phyloP scores from a whole-genome alignment of 2,329 filamentous ascomycete species.

The Gliomastix tumulicola region DNA sequence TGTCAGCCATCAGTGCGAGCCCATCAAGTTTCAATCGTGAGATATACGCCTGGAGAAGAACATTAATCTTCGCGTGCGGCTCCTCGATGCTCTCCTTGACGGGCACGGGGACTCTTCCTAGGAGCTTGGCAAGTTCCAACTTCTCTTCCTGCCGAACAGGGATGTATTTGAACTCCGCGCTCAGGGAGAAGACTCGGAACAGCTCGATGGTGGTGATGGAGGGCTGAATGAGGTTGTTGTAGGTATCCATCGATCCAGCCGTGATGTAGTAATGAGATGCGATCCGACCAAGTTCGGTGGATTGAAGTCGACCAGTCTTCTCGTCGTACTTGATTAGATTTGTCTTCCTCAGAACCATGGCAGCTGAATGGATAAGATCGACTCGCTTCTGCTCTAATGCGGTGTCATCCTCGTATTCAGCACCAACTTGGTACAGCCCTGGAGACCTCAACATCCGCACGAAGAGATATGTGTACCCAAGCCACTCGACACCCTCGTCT shows the following conservation, averaged over 20 bases:
- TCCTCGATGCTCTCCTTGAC: conserved; percentile 98
- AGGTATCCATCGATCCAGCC: conserved; percentile 91
- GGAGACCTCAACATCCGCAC: conserved; percentile 96
- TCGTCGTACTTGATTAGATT: conserved; percentile 93
- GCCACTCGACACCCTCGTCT: conserved; percentile 97
- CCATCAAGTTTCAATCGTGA: conserved; percentile 91
- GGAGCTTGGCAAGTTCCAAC: conserved; percentile 84
- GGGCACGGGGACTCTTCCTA: conserved; percentile 85
- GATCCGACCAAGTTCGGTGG: conserved; percentile 90
- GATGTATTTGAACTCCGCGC: conserved; percentile 98
- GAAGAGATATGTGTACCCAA: conserved; percentile 96
- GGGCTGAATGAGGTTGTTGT: conserved; percentile 91
- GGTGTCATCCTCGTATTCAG: conserved; percentile 90
- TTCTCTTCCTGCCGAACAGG: conserved; percentile 97
- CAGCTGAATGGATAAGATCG: conserved; percentile 94
- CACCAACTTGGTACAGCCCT: conserved; percentile 88
- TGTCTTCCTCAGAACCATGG: conserved; percentile 77
- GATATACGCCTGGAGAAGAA: conserved; percentile 92
- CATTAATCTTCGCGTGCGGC: conserved; percentile 95
- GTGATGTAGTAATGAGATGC: conserved; percentile 99
- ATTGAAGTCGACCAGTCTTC: conserved; percentile 79
- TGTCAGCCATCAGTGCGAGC: conserved; percentile 91
- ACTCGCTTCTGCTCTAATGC: conserved; percentile 93
- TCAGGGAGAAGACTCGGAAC: conserved; percentile 92
- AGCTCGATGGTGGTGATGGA: conserved; percentile 91